Conservation (phyloP, 1,284 basidiomycete species). For the Vanrija sp. region DNA sequence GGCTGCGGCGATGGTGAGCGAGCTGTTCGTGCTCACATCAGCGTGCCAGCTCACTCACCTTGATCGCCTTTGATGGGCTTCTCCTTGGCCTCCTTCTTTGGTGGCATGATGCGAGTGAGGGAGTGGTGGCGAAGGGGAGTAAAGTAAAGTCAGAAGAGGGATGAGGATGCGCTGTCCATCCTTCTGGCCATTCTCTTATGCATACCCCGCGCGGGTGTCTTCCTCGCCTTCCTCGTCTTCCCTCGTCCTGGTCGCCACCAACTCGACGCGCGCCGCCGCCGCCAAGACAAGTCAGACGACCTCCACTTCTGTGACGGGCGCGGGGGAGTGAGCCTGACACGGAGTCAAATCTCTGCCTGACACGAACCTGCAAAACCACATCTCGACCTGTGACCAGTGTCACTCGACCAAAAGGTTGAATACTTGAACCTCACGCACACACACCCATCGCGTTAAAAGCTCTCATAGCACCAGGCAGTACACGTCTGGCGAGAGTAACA, state of each 20-base stretch:
- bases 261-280: no score
- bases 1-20: conserved; percentile 20
- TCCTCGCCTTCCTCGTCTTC: neutral
- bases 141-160: neutral
- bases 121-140: conserved; percentile 1
- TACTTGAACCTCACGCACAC: neutral
- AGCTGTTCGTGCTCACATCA: no score
- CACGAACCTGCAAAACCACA: neutral
- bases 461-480: no score
- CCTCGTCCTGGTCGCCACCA: no score
- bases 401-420: neutral
- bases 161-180: no score
- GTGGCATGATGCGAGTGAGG: conserved; percentile 33
- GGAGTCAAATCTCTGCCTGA: neutral
- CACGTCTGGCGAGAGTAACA: neutral
- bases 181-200: no score
- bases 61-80: conserved; percentile 47
- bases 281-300: neutral
- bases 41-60: conserved; percentile 27
- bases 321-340: neutral
- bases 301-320: no score
- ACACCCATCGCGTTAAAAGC: neutral
- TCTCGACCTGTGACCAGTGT: neutral
- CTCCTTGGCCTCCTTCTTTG: conserved; percentile 61
- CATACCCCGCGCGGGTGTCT: neutral